These are phyloP conservation scores for Zymoseptoria tritici DNA, from an alignment of 2,329 filamentous ascomycete genomes.

Conservation along the genomic window DNA sequence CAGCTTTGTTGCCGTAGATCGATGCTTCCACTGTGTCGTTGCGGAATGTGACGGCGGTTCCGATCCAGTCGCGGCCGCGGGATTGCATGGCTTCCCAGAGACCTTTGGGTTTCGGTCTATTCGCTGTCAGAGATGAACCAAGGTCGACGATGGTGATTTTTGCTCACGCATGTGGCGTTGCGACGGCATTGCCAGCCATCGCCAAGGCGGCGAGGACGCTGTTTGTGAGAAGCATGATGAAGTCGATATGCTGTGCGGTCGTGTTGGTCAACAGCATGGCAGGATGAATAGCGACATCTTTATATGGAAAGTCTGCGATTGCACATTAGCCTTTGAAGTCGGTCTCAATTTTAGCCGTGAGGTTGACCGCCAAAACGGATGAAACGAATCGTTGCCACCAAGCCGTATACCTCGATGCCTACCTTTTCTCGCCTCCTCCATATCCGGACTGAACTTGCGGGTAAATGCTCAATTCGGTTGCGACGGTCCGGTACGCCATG, in stretches of 20 bases:
- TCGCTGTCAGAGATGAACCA: neutral
- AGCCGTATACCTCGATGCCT: neutral
- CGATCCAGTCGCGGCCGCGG: constrained; percentile 29
- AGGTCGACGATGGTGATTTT: neutral
- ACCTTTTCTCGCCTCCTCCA: neutral
- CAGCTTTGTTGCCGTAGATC: constrained; percentile 19
- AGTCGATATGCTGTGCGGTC: neutral
- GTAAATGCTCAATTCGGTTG: neutral
- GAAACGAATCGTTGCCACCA: neutral
- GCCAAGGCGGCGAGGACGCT: neutral
- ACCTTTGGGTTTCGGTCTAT: constrained; percentile 4
- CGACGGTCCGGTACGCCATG: neutral
- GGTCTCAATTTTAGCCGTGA: neutral
- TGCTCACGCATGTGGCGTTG: neutral
- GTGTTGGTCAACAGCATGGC: neutral
- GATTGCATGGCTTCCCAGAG: constrained; percentile 11
- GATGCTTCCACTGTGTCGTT: constrained; percentile 19
- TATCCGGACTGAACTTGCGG: neutral
- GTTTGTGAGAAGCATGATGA: neutral
- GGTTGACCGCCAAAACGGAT: neutral
- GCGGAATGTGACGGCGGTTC: constrained; percentile 31
- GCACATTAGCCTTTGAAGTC: neutral
- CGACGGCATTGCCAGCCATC: neutral
- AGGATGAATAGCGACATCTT: neutral
- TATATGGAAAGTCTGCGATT: neutral